A percentile compares a stretch with the other conserved stretches of the same genome.
These are phyloP conservation scores for Thuja plicata DNA, from an alignment of 83 land plant species.

Conservation along the genomic window DNA sequence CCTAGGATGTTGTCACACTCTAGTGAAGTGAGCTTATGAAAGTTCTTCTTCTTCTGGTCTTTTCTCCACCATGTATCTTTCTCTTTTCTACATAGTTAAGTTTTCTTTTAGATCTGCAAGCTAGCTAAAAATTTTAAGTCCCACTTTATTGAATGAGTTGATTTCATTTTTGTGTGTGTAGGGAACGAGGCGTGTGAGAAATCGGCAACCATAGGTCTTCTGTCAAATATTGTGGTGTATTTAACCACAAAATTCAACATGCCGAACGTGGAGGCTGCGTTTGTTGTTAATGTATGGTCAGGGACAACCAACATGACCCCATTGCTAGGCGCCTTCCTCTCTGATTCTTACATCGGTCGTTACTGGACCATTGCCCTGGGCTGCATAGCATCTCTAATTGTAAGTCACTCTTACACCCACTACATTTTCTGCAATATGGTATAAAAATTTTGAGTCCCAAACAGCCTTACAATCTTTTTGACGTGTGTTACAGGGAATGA, in stretches of 20 bases:
- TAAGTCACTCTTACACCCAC: conserved; percentile 5
- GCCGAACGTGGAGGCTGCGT: conserved; percentile 50
- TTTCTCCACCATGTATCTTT: neutral
- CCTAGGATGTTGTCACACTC: too few species aligned
- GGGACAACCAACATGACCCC: conserved; percentile 59
- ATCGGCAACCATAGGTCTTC: conserved; percentile 46
- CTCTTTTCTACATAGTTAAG: neutral
- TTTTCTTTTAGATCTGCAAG: too few species aligned
- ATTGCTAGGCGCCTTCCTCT: conserved; percentile 61
- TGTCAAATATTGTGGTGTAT: conserved; percentile 46
- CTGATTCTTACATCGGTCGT: conserved; percentile 62
- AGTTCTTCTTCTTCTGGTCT: too few species aligned
- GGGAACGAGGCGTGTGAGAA: conserved; percentile 63
- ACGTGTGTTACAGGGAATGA: conserved; percentile 40
- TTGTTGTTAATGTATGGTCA: conserved; percentile 36
- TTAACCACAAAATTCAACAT: conserved; percentile 37
- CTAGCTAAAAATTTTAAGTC: too few species aligned
- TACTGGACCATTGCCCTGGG: conserved; percentile 51
- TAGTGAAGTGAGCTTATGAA: too few species aligned
- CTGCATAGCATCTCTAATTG: conserved; percentile 50
- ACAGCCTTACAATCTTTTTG: neutral
- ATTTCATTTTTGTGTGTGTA: neutral
- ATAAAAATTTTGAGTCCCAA: neutral
- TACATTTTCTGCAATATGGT: neutral
- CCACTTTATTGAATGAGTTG: neutral